Evolutionary conservation across 768 basidiomycete genomes (phyloP).

Genomic region (Naganishia friedmannii): DNA sequence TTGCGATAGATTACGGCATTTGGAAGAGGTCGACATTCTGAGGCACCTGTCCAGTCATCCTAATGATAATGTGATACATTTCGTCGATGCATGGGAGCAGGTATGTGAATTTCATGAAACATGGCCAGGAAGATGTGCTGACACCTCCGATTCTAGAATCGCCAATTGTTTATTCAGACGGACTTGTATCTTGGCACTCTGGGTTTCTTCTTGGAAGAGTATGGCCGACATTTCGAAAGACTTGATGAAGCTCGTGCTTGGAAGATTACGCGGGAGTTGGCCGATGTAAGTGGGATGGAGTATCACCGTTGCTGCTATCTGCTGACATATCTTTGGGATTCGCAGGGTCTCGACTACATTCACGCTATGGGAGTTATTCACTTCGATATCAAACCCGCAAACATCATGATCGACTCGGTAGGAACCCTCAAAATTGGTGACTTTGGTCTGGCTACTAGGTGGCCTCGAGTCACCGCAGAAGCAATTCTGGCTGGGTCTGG

Average conservation of each 20-base stretch:
- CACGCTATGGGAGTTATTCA: slow-evolving; percentile 86
- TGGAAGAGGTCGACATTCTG: slow-evolving; percentile 91
- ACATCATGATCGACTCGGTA: slow-evolving; percentile 81
- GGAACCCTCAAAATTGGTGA: slow-evolving; percentile 96
- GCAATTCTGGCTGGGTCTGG: slow-evolving; percentile 48
- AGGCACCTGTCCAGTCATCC: slow-evolving; percentile 62
- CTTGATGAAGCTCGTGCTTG: slow-evolving; percentile 90
- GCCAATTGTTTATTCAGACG: slow-evolving; percentile 80
- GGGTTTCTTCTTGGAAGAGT: slow-evolving; percentile 83
- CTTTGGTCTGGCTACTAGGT: slow-evolving; percentile 95
- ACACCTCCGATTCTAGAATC: slow-evolving; percentile 27
- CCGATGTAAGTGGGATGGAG: slow-evolving; percentile 62
- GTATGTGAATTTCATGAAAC: slow-evolving; percentile 54
- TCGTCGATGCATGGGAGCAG: slow-evolving; percentile 95
- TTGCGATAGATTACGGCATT: slow-evolving; percentile 60
- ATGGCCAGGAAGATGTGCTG: background rate
- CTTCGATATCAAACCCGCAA: slow-evolving; percentile 94
- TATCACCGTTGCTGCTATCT: background rate
- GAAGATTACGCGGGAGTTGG: slow-evolving; percentile 90
- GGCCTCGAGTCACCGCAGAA: slow-evolving; percentile 63
- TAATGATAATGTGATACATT: slow-evolving; percentile 72
- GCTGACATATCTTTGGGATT: background rate
- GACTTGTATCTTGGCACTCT: slow-evolving; percentile 85
- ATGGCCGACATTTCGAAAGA: slow-evolving; percentile 72
- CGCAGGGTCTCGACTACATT: slow-evolving; percentile 78